A percentile compares a stretch with the other conserved stretches of the same genome.
Evolutionary conservation across 805 yeast genomes (phyloP).

Genomic region (Geotrichum ghanense): DNA sequence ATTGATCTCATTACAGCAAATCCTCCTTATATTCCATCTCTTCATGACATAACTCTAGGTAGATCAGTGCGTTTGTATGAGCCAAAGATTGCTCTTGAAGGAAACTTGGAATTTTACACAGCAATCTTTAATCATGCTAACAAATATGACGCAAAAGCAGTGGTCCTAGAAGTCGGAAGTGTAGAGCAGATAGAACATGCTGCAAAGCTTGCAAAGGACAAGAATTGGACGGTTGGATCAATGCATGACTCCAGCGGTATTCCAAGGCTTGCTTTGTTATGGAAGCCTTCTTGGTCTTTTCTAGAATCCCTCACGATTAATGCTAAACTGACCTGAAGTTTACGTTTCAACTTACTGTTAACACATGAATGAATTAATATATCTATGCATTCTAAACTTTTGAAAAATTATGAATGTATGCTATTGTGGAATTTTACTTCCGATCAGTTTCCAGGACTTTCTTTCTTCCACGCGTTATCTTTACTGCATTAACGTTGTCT

Average conservation of each 20-base stretch:
- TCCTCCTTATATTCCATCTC: slow-evolving; percentile 73
- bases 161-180: slow-evolving; percentile 72
- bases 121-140: slow-evolving; percentile 41
- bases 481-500: slow-evolving; percentile 1
- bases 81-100: slow-evolving; percentile 71
- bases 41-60: slow-evolving; percentile 39
- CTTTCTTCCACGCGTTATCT: neutral
- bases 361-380: too few species aligned
- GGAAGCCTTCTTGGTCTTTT: slow-evolving; percentile 8
- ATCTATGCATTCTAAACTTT: too few species aligned
- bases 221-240: slow-evolving; percentile 40
- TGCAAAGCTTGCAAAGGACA: slow-evolving; percentile 9
- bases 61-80: slow-evolving; percentile 61
- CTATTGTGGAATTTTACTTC: too few species aligned
- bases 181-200: slow-evolving; percentile 41
- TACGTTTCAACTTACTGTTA: too few species aligned
- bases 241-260: slow-evolving; percentile 37
- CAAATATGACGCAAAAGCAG: slow-evolving; percentile 34
- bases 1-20: slow-evolving; percentile 62
- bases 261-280: slow-evolving; percentile 11
- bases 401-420: too few species aligned
- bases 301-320: neutral
- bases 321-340: too few species aligned
- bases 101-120: slow-evolving; percentile 59
- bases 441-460: neutral